Percentiles rank a stretch among this genome's conserved stretches.
Evolutionary conservation across 108 stramenopile genomes (phyloP).

Genomic region (Skeletonema grethae): DNA sequence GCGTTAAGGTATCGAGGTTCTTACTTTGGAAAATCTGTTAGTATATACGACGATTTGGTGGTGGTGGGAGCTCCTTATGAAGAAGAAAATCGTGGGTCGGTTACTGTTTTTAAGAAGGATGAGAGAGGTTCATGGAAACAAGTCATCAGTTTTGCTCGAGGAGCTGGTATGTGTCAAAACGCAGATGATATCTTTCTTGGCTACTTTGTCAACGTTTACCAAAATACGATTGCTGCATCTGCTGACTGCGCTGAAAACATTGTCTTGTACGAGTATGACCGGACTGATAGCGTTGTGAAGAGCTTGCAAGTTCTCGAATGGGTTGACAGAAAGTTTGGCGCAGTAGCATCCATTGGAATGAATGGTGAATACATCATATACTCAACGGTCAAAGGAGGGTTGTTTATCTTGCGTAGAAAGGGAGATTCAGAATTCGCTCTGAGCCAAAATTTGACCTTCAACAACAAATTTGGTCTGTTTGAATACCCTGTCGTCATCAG

Average conservation of each 20-base stretch:
- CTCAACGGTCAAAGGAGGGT: slow-evolving; percentile 19
- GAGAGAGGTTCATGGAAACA: slow-evolving; percentile 11
- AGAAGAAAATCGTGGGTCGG: neutral
- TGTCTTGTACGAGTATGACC: slow-evolving; percentile 22
- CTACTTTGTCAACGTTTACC: slow-evolving; percentile 12
- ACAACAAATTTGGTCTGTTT: slow-evolving; percentile 5
- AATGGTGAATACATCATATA: slow-evolving; percentile 12
- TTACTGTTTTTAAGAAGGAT: slow-evolving; percentile 20
- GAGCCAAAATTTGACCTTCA: slow-evolving; percentile 22
- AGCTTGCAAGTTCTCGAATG: neutral
- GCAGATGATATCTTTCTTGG: neutral
- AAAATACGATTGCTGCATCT: slow-evolving; percentile 13
- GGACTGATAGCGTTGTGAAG: slow-evolving; percentile 1
- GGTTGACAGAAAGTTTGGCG: slow-evolving; percentile 12
- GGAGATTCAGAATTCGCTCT: neutral
- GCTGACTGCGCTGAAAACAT: slow-evolving; percentile 22
- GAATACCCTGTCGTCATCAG: slow-evolving; percentile 12
- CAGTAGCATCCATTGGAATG: slow-evolving; percentile 15
- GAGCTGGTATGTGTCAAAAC: slow-evolving; percentile 2
- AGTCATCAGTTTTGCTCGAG: slow-evolving; percentile 6
- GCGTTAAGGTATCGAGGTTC: slow-evolving; percentile 4
- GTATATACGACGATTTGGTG: slow-evolving; percentile 23
- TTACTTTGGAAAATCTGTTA: slow-evolving; percentile 16
- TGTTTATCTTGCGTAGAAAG: slow-evolving; percentile 10
- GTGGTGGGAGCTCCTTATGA: slow-evolving; percentile 24